Evolutionary conservation across 371 early-diverging fungal species (phyloP).

Genomic region (Mortierella polycephala): DNA sequence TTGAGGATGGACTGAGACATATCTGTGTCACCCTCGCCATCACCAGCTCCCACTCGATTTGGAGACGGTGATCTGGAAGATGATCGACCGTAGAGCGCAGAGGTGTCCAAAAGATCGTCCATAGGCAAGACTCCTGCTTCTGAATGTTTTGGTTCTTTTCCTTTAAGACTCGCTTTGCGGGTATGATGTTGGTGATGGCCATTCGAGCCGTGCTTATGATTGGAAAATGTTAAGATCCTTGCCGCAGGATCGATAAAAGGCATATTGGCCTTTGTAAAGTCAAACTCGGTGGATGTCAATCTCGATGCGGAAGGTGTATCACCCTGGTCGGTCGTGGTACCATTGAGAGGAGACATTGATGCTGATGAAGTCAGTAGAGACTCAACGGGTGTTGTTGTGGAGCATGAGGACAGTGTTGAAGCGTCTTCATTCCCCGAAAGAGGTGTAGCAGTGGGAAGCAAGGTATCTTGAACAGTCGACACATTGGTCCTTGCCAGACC

Average conservation of each 20-base stretch:
- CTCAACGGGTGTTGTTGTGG: not conserved
- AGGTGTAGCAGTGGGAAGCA: not conserved
- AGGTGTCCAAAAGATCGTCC: constrained; percentile 71
- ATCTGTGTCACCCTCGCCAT: constrained; percentile 34
- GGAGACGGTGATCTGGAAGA: constrained; percentile 66
- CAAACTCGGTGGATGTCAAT: constrained; percentile 1
- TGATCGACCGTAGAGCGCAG: constrained; percentile 62
- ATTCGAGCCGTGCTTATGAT: not conserved
- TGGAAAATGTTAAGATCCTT: constrained; percentile 14
- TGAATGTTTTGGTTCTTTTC: constrained; percentile 17
- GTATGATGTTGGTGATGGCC: constrained; percentile 1
- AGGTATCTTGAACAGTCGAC: not conserved
- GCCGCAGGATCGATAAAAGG: constrained; percentile 38
- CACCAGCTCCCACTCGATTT: constrained; percentile 23
- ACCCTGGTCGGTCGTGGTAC: not conserved
- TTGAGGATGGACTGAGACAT: constrained; percentile 57
- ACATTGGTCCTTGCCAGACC: not conserved
- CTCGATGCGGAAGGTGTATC: not conserved
- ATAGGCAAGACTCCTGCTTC: constrained; percentile 56
- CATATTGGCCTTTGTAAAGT: constrained; percentile 25
- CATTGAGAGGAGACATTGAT: not conserved
- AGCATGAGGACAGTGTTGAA: not conserved
- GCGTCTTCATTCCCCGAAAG: not conserved
- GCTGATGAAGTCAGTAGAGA: not conserved
- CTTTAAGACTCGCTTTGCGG: constrained; percentile 30